Evolutionary conservation across 139 green algal species (phyloP).

Genomic region (Volvox africanus): DNA sequence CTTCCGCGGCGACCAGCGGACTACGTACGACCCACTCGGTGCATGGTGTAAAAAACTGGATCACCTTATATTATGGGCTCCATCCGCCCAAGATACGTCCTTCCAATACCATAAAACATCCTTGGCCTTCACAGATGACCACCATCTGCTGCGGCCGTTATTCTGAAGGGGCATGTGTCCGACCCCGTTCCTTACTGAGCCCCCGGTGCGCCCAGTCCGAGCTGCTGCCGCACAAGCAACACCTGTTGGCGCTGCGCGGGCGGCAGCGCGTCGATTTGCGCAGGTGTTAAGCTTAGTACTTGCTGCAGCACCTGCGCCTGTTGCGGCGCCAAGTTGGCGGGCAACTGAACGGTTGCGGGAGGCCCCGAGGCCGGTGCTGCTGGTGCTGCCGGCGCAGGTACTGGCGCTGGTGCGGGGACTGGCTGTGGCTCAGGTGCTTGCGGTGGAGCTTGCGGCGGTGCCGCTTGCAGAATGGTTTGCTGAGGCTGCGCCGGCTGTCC

Average conservation of each 20-base stretch:
- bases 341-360: conserved; percentile 41
- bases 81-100: too few relatives aligned
- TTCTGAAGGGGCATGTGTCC: too few relatives aligned
- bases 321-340: conserved; percentile 42
- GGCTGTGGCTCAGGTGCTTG: background rate
- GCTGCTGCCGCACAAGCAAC: conserved; percentile 83
- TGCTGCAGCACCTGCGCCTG: conserved; percentile 81
- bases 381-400: background rate
- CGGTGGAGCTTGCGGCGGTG: background rate
- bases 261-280: conserved; percentile 90
- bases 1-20: too few relatives aligned
- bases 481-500: background rate
- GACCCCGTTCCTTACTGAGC: background rate
- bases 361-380: conserved; percentile 2
- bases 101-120: too few relatives aligned
- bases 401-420: background rate
- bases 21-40: too few relatives aligned
- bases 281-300: conserved; percentile 87
- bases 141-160: background rate
- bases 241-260: conserved; percentile 89
- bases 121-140: too few relatives aligned
- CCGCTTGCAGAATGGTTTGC: background rate
- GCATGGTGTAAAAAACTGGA: too few relatives aligned
- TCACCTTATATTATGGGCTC: too few relatives aligned
- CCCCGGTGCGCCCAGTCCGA: conserved; percentile 51